Evolutionary conservation across 2,329 filamentous ascomycete genomes (phyloP), one percentile per base, ranked within the genome.

Genomic region (Trichoderma polysporum): DNA sequence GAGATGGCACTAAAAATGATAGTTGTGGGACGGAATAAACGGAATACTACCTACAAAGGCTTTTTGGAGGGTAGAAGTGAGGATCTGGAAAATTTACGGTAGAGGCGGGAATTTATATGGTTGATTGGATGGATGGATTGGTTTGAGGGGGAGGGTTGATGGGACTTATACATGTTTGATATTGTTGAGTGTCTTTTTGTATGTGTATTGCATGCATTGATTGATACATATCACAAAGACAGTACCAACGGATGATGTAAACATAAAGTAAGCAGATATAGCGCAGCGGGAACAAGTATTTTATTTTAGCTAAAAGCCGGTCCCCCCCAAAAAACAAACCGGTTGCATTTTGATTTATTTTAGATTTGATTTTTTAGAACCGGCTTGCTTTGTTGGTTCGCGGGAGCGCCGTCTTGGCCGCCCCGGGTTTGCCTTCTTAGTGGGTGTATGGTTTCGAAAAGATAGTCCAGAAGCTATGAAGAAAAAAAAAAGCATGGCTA

Each of bases 401-500:
- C 7, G 8, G 1, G n/a, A 17, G 17, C n/a, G n/a, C n/a, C n/a
- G n/a, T n/a, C n/a, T 59, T 27, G 56, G 56, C 25, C 13, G 17
- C n/a, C n/a, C 25, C 35, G 17, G 25, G 49, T 41, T 33, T 54
- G n/a, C 25, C 12, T 53, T 45, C 29, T 54, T 63, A 63, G 60
- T 63, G 60, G 60, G 60, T 53, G 60, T 63, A 41, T 45, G 60
- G 22, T 53, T 62, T 62, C n/a, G 49, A 31, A 41, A 22, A 49
- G 29, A 31, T 31, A 35, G 13, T 50, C 47, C 15, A 25, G 13
- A 6, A 15, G 9, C 19, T 50, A 50, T 19, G 47, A 19, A 50
- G 47, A 13, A 27, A 25, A 27, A 25, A 27, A 49, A 29, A n/a
- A n/a, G n/a, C 25, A 25, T 50, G 3, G 25, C 25, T 27, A 17